Conservation (phyloP, 2,329 filamentous ascomycete species). For the Colletotrichum destructivum region DNA sequence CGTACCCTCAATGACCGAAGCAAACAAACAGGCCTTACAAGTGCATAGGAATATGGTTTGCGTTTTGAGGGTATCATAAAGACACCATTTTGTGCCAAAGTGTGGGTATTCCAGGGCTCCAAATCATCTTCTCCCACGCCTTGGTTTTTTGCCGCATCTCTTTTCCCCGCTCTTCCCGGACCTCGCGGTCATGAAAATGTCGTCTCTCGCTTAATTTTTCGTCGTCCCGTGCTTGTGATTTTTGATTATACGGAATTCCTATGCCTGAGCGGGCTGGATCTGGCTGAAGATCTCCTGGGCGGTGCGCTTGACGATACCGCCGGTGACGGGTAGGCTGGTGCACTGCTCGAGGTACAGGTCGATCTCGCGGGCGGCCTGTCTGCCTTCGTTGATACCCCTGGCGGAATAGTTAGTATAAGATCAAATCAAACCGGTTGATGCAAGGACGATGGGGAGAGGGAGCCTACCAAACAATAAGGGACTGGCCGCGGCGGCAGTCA, state of each 20-base stretch:
- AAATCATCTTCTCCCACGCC: constrained; percentile 1
- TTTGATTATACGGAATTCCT: neutral
- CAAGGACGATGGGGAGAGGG: neutral
- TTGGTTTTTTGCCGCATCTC: neutral
- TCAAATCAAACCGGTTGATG: neutral
- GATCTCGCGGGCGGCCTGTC: constrained; percentile 92
- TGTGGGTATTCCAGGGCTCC: constrained; percentile 17
- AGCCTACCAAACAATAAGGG: constrained; percentile 92
- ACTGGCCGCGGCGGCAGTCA: constrained; percentile 95
- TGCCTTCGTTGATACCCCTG: constrained; percentile 97
- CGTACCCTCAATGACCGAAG: neutral
- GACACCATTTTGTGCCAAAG: constrained; percentile 14
- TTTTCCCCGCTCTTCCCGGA: neutral
- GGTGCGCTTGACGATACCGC: constrained; percentile 91
- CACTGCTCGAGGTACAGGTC: constrained; percentile 87
- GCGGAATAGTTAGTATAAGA: constrained; percentile 51
- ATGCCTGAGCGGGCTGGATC: constrained; percentile 45
- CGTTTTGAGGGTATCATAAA: constrained; percentile 19
- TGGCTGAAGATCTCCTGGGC: constrained; percentile 76
- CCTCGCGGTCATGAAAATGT: constrained; percentile 1
- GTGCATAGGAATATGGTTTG: neutral
- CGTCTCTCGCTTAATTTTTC: neutral
- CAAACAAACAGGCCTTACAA: neutral
- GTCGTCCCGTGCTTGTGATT: neutral
- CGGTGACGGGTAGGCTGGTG: constrained; percentile 88